These are phyloP conservation scores for Stellera chamaejasme DNA, from an alignment of 345 rosid species.

Conservation along the genomic window DNA sequence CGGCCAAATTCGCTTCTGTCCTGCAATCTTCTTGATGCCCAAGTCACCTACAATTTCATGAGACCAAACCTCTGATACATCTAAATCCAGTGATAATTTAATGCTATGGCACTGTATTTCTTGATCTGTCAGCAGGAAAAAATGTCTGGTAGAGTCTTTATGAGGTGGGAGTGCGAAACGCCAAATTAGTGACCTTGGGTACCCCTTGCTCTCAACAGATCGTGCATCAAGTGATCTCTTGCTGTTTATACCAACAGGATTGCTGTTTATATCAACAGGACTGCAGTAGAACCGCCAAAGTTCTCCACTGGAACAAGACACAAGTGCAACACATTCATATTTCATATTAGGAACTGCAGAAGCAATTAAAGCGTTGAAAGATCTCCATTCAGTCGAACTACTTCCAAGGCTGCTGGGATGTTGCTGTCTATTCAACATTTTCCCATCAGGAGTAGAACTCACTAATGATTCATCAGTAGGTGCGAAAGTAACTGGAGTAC, in stretches of 20 bases:
- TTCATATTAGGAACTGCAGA: constrained; percentile 27
- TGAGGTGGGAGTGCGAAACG: constrained; percentile 25
- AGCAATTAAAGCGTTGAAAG: constrained; percentile 65
- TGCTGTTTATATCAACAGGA: constrained; percentile 41
- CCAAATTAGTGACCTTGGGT: constrained; percentile 79
- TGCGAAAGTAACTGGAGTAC: constrained; percentile 25
- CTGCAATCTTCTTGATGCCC: constrained; percentile 80
- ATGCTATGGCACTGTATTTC: constrained; percentile 64
- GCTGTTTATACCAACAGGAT: constrained; percentile 32
- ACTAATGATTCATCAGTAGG: constrained; percentile 35
- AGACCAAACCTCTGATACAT: constrained; percentile 58
- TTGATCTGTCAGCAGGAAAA: constrained; percentile 64
- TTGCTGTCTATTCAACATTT: constrained; percentile 22
- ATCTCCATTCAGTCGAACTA: constrained; percentile 24
- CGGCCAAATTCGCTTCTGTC: constrained; percentile 94
- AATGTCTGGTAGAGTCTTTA: constrained; percentile 37
- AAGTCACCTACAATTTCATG: constrained; percentile 78
- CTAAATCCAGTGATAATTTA: constrained; percentile 31
- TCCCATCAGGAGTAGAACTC: constrained; percentile 36
- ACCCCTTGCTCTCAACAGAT: constrained; percentile 39
- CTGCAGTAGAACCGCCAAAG: constrained; percentile 70
- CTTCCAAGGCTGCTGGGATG: constrained; percentile 26
- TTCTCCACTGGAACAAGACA: constrained; percentile 62
- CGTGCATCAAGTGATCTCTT: constrained; percentile 30
- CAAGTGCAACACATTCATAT: constrained; percentile 55